These are phyloP conservation scores for Colletotrichum euphorbiae DNA, from an alignment of 2,329 filamentous ascomycete species.

Conservation along the genomic window DNA sequence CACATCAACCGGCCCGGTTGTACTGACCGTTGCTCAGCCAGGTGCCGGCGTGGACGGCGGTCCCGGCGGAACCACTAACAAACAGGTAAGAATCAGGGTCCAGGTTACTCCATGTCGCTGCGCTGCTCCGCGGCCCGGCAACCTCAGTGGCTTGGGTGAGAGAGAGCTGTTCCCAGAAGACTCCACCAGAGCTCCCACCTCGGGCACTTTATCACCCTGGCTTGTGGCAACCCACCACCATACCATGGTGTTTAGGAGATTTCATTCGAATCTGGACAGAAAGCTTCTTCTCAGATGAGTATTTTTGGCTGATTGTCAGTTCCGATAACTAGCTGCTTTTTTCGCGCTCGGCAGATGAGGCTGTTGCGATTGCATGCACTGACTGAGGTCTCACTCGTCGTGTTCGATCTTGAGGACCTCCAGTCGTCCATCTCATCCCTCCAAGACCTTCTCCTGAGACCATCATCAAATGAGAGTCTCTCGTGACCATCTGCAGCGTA, in stretches of 20 bases:
- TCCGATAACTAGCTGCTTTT: too few species aligned
- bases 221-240: not conserved
- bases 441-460: not conserved
- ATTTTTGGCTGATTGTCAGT: too few species aligned
- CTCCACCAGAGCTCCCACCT: constrained; percentile 5
- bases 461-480: constrained; percentile 1
- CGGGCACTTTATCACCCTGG: not conserved
- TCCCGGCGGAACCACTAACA: constrained; percentile 13
- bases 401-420: not conserved
- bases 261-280: not conserved
- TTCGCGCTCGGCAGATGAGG: not conserved
- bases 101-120: too few species aligned
- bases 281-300: too few species aligned
- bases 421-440: constrained; percentile 3
- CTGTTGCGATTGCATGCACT: too few species aligned
- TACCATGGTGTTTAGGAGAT: too few species aligned
- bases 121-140: not conserved
- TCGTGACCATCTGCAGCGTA: not conserved
- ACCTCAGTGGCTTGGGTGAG: not conserved
- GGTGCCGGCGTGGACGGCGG: not conserved
- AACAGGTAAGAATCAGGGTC: not conserved
- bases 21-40: not conserved
- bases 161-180: not conserved
- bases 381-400: not conserved
- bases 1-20: constrained; percentile 38